Conservation (phyloP, 2,329 filamentous ascomycete species). For the Pseudocercospora macadamiae region DNA sequence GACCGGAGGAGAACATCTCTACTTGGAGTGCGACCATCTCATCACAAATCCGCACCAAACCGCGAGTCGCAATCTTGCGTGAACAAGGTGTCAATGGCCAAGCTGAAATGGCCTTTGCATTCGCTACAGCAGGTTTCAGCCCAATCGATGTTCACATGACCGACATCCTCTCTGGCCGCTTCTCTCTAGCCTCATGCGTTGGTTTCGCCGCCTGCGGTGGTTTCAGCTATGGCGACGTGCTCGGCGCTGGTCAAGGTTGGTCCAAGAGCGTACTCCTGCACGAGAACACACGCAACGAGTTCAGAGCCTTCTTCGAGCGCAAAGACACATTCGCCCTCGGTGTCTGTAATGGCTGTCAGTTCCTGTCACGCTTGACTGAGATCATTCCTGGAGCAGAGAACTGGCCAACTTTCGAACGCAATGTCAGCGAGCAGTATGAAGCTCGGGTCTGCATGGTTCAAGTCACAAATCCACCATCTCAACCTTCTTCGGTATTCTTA, state of each 20-base stretch:
- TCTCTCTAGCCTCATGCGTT: conserved; percentile 79
- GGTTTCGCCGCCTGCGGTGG: conserved; percentile 94
- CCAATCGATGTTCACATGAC: conserved; percentile 97
- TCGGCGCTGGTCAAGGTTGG: conserved; percentile 96
- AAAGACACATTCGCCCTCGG: conserved; percentile 90
- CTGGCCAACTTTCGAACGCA: conserved; percentile 88
- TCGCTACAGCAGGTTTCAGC: conserved; percentile 87
- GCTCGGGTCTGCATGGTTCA: conserved; percentile 84
- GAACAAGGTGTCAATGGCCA: conserved; percentile 96
- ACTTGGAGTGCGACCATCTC: conserved; percentile 68
- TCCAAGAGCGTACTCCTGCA: conserved; percentile 90
- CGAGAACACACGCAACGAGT: conserved; percentile 72
- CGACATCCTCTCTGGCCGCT: conserved; percentile 76
- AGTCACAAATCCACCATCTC: conserved; percentile 62
- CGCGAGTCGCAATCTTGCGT: conserved; percentile 85
- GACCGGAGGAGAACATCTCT: conserved; percentile 75
- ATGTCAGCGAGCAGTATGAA: conserved; percentile 87
- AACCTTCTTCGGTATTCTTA: conserved; percentile 76
- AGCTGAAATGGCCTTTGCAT: conserved; percentile 97
- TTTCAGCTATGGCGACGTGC: conserved; percentile 90
- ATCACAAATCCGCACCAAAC: conserved; percentile 63
- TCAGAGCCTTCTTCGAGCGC: conserved; percentile 82
- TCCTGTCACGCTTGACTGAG: conserved; percentile 79
- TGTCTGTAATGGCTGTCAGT: conserved; percentile 97
- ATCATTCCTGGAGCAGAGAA: conserved; percentile 79